Percentiles rank a stretch among this genome's conserved stretches.
phyloP scores from a whole-genome alignment of 2,329 filamentous ascomycete species.

The Exophiala xenobiotica region DNA sequence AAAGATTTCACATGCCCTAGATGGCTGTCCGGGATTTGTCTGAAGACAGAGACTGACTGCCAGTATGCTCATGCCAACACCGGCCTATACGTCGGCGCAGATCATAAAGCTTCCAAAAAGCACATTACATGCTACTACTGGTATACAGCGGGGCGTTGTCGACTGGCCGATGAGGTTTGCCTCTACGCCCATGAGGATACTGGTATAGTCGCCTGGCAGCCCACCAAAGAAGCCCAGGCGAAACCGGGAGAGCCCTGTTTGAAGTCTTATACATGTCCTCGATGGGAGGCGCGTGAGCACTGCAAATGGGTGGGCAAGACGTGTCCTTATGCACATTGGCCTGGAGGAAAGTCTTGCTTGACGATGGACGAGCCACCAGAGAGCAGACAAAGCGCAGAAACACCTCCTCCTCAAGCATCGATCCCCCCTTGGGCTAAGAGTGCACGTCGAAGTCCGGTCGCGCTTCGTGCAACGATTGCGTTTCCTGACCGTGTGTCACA shows the following conservation, averaged over 20 bases:
- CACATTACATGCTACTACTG: slow-evolving; percentile 26
- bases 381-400: neutral
- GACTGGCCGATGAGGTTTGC: slow-evolving; percentile 5
- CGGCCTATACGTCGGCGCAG: slow-evolving; percentile 16
- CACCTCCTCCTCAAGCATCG: neutral
- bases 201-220: slow-evolving; percentile 18
- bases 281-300: slow-evolving; percentile 3
- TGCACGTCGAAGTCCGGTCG: neutral
- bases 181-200: slow-evolving; percentile 21
- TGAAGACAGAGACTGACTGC: slow-evolving; percentile 3
- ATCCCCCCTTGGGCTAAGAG: slow-evolving; percentile 1
- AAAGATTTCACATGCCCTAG: slow-evolving; percentile 22
- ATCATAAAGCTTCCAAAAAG: slow-evolving; percentile 11
- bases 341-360: slow-evolving; percentile 5
- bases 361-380: too few relatives aligned
- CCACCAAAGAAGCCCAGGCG: neutral
- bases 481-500: neutral
- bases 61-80: slow-evolving; percentile 20
- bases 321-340: slow-evolving; percentile 13
- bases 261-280: slow-evolving; percentile 14
- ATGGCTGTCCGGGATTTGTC: slow-evolving; percentile 12
- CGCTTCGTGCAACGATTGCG: neutral
- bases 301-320: neutral
- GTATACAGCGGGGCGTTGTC: slow-evolving; percentile 11
- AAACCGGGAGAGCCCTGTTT: slow-evolving; percentile 8